phyloP scores from a whole-genome alignment of 2,329 filamentous ascomycete genomes.

The Pseudocercospora fuligena region DNA sequence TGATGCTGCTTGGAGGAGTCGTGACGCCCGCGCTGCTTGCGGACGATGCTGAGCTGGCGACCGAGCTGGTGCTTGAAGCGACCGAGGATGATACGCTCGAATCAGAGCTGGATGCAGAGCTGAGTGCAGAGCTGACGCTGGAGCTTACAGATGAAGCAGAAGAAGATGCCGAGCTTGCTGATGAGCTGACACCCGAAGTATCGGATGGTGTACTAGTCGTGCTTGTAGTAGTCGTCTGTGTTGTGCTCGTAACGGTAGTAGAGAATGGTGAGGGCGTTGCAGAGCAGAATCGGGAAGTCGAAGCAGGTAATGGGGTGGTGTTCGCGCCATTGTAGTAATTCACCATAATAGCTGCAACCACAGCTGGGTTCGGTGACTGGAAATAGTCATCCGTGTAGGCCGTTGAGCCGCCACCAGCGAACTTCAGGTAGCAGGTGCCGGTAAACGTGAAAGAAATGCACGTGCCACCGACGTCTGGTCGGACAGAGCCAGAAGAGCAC shows the following conservation, averaged over 20 bases:
- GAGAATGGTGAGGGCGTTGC: background rate
- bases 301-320: background rate
- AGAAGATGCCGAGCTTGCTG: background rate
- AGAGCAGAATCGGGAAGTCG: slow-evolving; percentile 1
- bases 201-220: background rate
- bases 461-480: background rate
- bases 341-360: background rate
- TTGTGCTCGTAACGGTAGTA: background rate
- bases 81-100: background rate
- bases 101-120: background rate
- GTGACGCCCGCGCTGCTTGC: background rate
- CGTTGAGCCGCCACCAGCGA: background rate
- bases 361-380: background rate
- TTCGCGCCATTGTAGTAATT: background rate
- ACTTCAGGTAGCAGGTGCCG: slow-evolving; percentile 3
- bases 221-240: background rate
- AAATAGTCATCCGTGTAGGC: background rate
- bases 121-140: background rate
- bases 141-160: background rate
- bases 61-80: background rate
- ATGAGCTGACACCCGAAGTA: background rate
- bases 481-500: background rate
- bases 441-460: background rate
- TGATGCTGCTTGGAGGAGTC: background rate
- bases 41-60: background rate